Evolutionary conservation across 1,284 basidiomycete species (phyloP).

Genomic region (Malassezia restricta): DNA sequence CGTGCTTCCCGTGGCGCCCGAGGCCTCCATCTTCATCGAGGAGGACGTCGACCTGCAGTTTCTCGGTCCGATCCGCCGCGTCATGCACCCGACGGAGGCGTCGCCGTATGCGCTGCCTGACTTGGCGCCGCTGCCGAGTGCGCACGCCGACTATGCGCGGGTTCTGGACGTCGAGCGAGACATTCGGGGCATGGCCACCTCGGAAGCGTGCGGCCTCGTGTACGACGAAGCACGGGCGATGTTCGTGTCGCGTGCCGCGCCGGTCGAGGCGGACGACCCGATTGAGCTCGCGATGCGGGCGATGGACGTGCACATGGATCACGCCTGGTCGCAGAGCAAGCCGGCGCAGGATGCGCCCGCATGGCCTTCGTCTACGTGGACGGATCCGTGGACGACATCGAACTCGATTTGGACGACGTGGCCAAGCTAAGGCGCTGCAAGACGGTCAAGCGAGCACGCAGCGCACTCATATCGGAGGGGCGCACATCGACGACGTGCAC

Average conservation of each 20-base stretch:
- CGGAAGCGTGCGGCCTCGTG: constrained; percentile 47
- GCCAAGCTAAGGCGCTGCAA: background rate
- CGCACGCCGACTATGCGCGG: constrained; percentile 61
- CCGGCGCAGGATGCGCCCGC: background rate
- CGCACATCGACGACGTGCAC: background rate
- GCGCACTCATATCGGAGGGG: background rate
- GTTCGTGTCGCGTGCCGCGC: constrained; percentile 18
- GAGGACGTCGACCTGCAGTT: constrained; percentile 84
- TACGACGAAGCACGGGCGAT: constrained; percentile 29
- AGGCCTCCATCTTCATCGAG: constrained; percentile 57
- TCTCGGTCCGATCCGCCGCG: constrained; percentile 65
- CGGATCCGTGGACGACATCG: background rate
- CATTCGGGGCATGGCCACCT: constrained; percentile 55
- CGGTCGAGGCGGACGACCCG: constrained; percentile 21
- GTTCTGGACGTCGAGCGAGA: constrained; percentile 74
- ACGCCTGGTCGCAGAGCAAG: background rate
- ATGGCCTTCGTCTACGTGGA: background rate
- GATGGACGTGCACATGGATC: constrained; percentile 10
- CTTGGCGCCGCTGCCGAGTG: constrained; percentile 75
- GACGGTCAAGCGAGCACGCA: background rate
- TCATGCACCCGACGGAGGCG: constrained; percentile 33
- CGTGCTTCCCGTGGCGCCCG: constrained; percentile 52
- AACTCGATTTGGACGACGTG: background rate
- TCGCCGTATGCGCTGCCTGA: constrained; percentile 16
- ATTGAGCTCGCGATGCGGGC: constrained; percentile 37